Conservation (phyloP, 441 rosid genomes). For the Gossypium gossypioides region DNA sequence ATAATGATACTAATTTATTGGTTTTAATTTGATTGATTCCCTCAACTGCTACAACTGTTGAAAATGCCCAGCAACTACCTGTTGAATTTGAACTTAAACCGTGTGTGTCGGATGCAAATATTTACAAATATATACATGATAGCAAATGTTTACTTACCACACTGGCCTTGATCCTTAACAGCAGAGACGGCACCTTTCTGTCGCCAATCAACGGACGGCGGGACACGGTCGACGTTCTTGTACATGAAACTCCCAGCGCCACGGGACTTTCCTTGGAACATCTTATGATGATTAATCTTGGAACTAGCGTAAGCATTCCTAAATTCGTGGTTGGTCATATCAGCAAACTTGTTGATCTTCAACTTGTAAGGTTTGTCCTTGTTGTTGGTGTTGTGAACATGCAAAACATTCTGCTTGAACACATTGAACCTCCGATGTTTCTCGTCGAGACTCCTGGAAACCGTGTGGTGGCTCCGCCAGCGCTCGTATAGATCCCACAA, state of each 20-base stretch:
- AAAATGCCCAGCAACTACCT: conserved; percentile 97
- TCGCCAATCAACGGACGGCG: conserved; percentile 64
- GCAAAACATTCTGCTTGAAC: conserved; percentile 64
- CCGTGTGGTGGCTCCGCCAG: conserved; percentile 80
- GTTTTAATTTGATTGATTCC: conserved; percentile 69
- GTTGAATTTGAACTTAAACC: neutral
- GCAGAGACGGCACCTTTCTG: conserved; percentile 56
- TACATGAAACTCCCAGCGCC: conserved; percentile 51
- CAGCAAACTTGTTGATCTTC: conserved; percentile 79
- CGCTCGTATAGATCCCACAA: conserved; percentile 64
- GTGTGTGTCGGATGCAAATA: no score
- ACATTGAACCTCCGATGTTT: conserved; percentile 59
- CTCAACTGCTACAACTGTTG: conserved; percentile 74
- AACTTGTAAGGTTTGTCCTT: conserved; percentile 67
- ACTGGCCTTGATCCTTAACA: conserved; percentile 74
- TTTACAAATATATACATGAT: no score
- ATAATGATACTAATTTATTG: conserved; percentile 45
- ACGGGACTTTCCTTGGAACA: conserved; percentile 36
- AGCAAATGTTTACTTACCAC: conserved; percentile 40
- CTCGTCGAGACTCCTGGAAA: conserved; percentile 51
- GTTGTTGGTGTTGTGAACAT: conserved; percentile 62
- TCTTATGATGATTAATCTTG: conserved; percentile 57
- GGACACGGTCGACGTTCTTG: conserved; percentile 30
- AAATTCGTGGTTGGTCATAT: conserved; percentile 73
- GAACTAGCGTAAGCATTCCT: conserved; percentile 47